Conservation (phyloP, 441 rosid species). For the Theobroma grandiflorum region DNA sequence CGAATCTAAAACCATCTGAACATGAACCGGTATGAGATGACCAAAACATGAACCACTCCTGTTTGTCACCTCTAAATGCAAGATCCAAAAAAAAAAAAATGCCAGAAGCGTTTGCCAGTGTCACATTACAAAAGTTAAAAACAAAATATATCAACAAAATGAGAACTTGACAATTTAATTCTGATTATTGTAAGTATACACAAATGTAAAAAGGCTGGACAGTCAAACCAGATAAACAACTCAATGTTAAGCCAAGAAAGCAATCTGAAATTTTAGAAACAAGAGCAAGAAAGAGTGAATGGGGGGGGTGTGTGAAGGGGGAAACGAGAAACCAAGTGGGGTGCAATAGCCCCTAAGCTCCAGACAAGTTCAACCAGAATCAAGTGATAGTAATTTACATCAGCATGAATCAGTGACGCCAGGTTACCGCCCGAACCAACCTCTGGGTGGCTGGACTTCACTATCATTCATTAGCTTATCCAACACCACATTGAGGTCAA, state of each 20-base stretch:
- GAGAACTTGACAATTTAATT: slow-evolving; percentile 18
- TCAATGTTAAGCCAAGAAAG: slow-evolving; percentile 20
- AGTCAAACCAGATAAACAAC: slow-evolving; percentile 32
- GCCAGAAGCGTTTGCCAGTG: not conserved
- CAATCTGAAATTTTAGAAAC: not conserved
- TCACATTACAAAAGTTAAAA: not conserved
- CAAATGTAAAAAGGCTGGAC: slow-evolving; percentile 29
- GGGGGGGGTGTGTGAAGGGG: slow-evolving; percentile 23
- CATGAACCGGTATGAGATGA: too few species aligned
- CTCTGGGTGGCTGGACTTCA: slow-evolving; percentile 72
- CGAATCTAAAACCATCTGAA: too few species aligned
- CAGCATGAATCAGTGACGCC: slow-evolving; percentile 20
- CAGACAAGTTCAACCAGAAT: slow-evolving; percentile 29
- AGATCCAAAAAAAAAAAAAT: not conserved
- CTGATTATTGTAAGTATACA: slow-evolving; percentile 38
- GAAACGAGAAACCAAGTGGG: slow-evolving; percentile 23
- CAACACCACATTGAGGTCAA: slow-evolving; percentile 87
- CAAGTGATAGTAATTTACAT: slow-evolving; percentile 51
- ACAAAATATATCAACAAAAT: not conserved
- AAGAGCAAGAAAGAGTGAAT: not conserved
- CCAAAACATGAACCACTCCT: too few species aligned
- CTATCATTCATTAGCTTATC: slow-evolving; percentile 94
- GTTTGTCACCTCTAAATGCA: too few species aligned
- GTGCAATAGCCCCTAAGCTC: slow-evolving; percentile 28
- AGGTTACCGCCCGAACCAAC: slow-evolving; percentile 75